Evolutionary conservation across 192 early-diverging fungal species (phyloP).

Genomic region (Funneliformis mosseae): DNA sequence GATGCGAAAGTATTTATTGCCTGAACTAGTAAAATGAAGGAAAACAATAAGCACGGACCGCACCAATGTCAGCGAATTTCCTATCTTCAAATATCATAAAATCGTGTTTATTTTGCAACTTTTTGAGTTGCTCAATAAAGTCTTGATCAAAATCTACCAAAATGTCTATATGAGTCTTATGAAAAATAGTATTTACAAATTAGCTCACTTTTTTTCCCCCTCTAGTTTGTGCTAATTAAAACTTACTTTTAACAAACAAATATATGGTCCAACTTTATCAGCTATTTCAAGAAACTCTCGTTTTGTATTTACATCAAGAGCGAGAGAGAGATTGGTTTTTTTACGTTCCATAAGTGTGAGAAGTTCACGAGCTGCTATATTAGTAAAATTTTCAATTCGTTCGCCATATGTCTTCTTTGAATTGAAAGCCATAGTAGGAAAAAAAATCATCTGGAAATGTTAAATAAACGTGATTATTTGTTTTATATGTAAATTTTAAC

Average conservation of each 20-base stretch:
- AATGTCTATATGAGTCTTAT: constrained; percentile 92
- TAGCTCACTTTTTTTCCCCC: not conserved
- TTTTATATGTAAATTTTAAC: not conserved
- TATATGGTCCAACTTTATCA: constrained; percentile 88
- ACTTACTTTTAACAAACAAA: constrained; percentile 89
- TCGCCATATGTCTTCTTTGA: constrained; percentile 59
- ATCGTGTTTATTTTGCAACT: constrained; percentile 81
- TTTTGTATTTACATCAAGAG: constrained; percentile 90
- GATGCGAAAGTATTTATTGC: constrained; percentile 31
- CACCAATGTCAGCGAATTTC: constrained; percentile 98
- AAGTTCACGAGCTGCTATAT: constrained; percentile 75
- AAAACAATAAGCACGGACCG: not conserved
- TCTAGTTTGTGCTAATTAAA: not conserved
- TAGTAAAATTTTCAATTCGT: constrained; percentile 68
- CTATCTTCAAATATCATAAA: constrained; percentile 99
- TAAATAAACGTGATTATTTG: not conserved
- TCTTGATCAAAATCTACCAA: constrained; percentile 91
- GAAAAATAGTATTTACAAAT: not conserved
- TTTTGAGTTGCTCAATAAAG: constrained; percentile 70
- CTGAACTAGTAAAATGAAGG: not conserved
- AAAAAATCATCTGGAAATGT: not conserved
- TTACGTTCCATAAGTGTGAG: constrained; percentile 87
- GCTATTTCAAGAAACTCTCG: constrained; percentile 85
- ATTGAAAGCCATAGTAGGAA: not conserved
- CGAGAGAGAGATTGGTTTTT: constrained; percentile 86